phyloP scores from a whole-genome alignment of 2,329 filamentous ascomycete genomes.

The Grosmannia serpens region DNA sequence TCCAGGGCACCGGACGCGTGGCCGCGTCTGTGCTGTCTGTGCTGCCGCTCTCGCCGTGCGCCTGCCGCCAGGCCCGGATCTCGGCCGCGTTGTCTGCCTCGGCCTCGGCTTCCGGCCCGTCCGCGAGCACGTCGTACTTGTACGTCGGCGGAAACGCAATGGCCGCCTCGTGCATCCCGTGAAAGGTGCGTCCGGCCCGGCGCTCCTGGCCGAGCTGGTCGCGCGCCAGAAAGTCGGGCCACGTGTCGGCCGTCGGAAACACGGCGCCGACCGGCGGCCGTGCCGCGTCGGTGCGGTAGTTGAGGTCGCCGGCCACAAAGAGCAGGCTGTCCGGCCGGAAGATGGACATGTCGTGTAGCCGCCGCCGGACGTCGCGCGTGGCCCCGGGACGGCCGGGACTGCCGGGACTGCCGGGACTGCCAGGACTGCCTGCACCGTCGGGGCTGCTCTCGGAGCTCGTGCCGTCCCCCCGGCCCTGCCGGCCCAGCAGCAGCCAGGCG shows the following conservation, averaged over 20 bases:
- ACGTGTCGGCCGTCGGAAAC: conserved; percentile 57
- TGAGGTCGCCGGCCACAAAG: conserved; percentile 84
- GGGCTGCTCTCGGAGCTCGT: too few species aligned
- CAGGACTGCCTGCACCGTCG: too few species aligned
- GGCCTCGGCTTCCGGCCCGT: conserved; percentile 14
- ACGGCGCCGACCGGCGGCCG: conserved; percentile 48
- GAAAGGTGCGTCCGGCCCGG: conserved; percentile 56
- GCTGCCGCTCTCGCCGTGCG: too few species aligned
- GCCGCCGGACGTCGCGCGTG: conserved; percentile 9
- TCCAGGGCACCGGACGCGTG: conserved; percentile 40
- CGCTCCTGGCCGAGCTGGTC: conserved; percentile 76
- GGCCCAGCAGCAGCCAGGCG: conserved; percentile 22
- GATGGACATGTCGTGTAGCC: conserved; percentile 49
- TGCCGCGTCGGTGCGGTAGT: conserved; percentile 73
- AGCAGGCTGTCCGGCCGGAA: conserved; percentile 67
- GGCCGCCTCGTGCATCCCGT: conserved; percentile 63
- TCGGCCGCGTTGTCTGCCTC: conserved; percentile 20
- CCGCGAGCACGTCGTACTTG: conserved; percentile 55
- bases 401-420: background rate
- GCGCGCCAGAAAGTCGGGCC: conserved; percentile 51
- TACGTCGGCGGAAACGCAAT: conserved; percentile 86
- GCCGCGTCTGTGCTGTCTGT: conserved; percentile 18
- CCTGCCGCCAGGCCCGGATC: conserved; percentile 5
- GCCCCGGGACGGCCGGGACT: background rate
- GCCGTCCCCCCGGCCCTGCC: background rate